A percentile compares a stretch with the other conserved stretches of the same genome.
These are phyloP conservation scores for Adansonia gregorii DNA, from an alignment of 441 rosid genomes.

Conservation along the genomic window DNA sequence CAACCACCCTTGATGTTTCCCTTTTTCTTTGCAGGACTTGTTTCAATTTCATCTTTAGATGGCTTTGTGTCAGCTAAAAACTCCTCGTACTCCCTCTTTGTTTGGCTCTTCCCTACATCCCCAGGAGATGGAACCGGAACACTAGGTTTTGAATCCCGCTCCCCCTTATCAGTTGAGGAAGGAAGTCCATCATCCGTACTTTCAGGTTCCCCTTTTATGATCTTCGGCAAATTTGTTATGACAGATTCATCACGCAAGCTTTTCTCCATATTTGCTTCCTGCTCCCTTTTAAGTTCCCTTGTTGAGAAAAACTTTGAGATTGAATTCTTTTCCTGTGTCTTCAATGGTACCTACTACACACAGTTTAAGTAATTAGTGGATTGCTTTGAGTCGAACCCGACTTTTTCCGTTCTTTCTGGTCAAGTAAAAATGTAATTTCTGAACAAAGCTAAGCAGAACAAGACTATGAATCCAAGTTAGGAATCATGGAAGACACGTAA, in stretches of 20 bases:
- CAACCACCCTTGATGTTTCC: constrained; percentile 38
- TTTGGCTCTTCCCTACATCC: constrained; percentile 21
- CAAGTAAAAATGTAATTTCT: background rate
- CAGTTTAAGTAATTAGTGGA: constrained; percentile 1
- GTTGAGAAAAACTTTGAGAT: constrained; percentile 71
- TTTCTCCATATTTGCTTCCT: constrained; percentile 33
- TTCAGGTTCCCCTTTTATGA: constrained; percentile 41
- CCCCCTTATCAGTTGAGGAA: constrained; percentile 27
- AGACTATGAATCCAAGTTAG: background rate
- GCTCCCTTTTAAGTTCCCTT: constrained; percentile 52
- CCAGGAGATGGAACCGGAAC: background rate
- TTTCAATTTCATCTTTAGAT: constrained; percentile 31
- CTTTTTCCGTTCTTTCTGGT: background rate
- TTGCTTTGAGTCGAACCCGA: background rate
- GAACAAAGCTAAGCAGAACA: background rate
- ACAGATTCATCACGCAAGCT: constrained; percentile 27
- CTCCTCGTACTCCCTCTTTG: constrained; percentile 49
- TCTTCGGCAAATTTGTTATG: constrained; percentile 16
- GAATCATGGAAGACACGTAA: background rate
- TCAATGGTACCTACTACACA: constrained; percentile 57
- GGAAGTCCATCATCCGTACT: constrained; percentile 30
- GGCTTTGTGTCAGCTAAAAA: constrained; percentile 39
- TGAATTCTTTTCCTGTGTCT: constrained; percentile 51
- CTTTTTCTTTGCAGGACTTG: constrained; percentile 38
- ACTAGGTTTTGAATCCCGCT: constrained; percentile 29